Evolutionary conservation across 2,329 filamentous ascomycete genomes (phyloP).

Genomic region (Mariannaea elegans): DNA sequence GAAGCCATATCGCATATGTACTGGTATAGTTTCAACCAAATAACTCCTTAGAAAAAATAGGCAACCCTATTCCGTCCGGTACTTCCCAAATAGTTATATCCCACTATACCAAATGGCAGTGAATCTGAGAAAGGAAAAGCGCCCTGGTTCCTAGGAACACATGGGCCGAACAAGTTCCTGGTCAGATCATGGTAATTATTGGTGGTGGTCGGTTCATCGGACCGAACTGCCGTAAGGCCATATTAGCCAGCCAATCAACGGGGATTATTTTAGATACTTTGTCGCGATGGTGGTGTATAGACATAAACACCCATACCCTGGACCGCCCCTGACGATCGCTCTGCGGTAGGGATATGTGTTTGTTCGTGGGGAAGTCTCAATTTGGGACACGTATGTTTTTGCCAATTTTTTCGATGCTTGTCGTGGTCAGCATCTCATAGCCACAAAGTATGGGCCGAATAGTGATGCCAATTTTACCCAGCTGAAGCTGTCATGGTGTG

Average conservation of each 20-base stretch:
- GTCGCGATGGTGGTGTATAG: slow-evolving; percentile 8
- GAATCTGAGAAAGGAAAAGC: slow-evolving; percentile 6
- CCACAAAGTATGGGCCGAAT: too few species aligned
- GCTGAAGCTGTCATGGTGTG: not conserved
- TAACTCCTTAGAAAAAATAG: too few species aligned
- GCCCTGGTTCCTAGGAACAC: slow-evolving; percentile 20
- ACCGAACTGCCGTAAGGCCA: slow-evolving; percentile 29
- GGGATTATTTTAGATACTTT: slow-evolving; percentile 10
- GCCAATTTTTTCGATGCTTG: not conserved
- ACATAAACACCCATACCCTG: slow-evolving; percentile 21
- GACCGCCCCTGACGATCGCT: slow-evolving; percentile 20
- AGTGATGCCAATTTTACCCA: not conserved
- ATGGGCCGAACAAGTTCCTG: slow-evolving; percentile 5
- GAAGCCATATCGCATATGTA: too few species aligned
- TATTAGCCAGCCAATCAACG: slow-evolving; percentile 29
- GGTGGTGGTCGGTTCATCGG: slow-evolving; percentile 27
- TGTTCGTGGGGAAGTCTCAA: slow-evolving; percentile 13
- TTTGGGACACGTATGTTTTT: not conserved
- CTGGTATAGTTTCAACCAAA: too few species aligned
- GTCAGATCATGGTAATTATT: slow-evolving; percentile 16
- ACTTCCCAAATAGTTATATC: not conserved
- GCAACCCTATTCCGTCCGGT: too few species aligned
- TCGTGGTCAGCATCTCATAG: not conserved
- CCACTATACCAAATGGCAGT: not conserved
- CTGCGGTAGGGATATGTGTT: not conserved